phyloP scores from a whole-genome alignment of 1,284 basidiomycete species.

The Tilletia walkeri region DNA sequence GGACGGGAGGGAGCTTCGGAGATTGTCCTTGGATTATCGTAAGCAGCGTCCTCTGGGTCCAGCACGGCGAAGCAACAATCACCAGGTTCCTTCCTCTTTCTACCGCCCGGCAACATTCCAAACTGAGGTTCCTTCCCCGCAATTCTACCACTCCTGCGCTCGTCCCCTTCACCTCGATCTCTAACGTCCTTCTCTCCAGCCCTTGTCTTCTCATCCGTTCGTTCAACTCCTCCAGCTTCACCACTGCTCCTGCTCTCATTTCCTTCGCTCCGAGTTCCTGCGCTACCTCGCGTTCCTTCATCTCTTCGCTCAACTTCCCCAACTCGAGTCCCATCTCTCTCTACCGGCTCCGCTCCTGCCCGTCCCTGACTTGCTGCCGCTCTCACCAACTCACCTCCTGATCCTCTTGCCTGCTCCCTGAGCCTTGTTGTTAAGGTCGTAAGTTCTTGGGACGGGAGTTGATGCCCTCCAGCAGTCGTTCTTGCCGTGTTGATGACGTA shows the following conservation, averaged over 20 bases:
- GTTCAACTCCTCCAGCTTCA: not conserved
- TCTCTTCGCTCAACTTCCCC: no score
- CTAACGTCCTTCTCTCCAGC: not conserved
- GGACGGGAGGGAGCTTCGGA: not conserved
- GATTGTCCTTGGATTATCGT: not conserved
- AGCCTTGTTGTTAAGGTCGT: no score
- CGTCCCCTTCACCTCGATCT: not conserved
- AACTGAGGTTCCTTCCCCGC: not conserved
- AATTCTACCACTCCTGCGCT: not conserved
- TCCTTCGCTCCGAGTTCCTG: not conserved
- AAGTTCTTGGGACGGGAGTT: no score
- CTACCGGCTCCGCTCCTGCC: no score
- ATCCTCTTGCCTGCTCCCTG: no score
- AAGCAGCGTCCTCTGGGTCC: not conserved
- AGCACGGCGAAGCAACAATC: not conserved
- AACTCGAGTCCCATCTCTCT: no score
- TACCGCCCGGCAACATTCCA: not conserved
- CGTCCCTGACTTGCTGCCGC: no score
- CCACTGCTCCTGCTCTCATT: not conserved
- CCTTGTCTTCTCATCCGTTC: not conserved
- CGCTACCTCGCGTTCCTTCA: not conserved
- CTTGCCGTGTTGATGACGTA: no score
- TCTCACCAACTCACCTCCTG: no score
- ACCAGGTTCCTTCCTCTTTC: constrained; percentile 2
- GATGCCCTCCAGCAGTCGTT: no score